Evolutionary conservation across 768 basidiomycete genomes (phyloP), one percentile per base, ranked within the genome.

Genomic region (Lyophyllum shimeji): DNA sequence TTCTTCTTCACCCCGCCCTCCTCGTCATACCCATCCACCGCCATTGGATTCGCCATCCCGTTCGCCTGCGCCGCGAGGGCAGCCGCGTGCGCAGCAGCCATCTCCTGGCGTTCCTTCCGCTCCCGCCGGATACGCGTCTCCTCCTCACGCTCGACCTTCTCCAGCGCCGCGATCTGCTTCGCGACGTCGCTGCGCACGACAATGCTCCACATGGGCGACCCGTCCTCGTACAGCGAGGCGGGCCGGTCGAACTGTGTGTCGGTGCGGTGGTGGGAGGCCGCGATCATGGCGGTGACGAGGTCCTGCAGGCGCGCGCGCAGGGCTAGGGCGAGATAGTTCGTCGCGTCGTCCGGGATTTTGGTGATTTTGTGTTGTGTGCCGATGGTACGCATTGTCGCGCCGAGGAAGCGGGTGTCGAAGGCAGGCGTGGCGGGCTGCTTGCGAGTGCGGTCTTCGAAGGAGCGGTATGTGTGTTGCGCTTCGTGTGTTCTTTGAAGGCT

Each of bases 121-220:
- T 94, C 91, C 51, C 87, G 73, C 43, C 93, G 77, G 45, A 89
- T 72, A 56, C 77, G 78, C 67, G 82, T 80, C 71, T 96, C 93
- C 51, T 96, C 94, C 62, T 94, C 94, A 46, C 90, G 74, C 65
- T 95, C 93, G 7, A 80, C 79, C 57, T 82, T 84, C 70, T 96
- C 93, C 25, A 96, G 71, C 15, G 82, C 83, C 0, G 80, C 78
- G 0, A 93, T 75, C 71, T 92, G 88, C 69, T 92, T 94, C 24
- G 81, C 85, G 7, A 92, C 81, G 63, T 96, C 93, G 31, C 78
- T 83, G n/a, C 86, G 81, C 9, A 96, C 82, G 11, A 85, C 72
- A 53, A 92, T 78, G 48, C 82, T 82, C 91, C 93, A 96, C 87
- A 95, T 91, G 1, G 93, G 88, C 1, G 80, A 77, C 20, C 77